phyloP scores from a whole-genome alignment of 768 basidiomycete species.

The Termitomyces sp. region DNA sequence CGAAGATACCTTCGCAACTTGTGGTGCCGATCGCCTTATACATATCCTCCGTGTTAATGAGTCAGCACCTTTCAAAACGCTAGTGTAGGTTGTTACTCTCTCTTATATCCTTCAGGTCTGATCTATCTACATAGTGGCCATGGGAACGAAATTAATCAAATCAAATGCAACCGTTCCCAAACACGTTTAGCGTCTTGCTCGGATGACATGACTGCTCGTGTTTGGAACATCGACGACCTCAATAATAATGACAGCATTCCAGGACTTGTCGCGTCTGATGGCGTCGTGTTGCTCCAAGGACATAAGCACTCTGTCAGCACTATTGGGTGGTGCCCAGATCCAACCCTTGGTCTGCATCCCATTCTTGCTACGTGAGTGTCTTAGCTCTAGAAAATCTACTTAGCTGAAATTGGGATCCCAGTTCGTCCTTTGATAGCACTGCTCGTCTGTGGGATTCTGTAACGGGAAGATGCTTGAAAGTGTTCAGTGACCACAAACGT shows the following conservation, averaged over 20 bases:
- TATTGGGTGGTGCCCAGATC: slow-evolving; percentile 66
- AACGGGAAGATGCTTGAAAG: slow-evolving; percentile 70
- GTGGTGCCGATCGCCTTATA: slow-evolving; percentile 66
- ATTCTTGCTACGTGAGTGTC: slow-evolving; percentile 66
- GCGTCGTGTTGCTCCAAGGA: slow-evolving; percentile 50
- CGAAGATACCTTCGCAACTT: slow-evolving; percentile 67
- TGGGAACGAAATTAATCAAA: slow-evolving; percentile 72
- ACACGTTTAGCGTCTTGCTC: slow-evolving; percentile 78
- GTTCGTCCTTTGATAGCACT: slow-evolving; percentile 79
- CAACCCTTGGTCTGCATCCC: slow-evolving; percentile 47
- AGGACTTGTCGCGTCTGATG: slow-evolving; percentile 34
- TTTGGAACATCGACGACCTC: slow-evolving; percentile 62
- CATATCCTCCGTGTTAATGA: slow-evolving; percentile 57
- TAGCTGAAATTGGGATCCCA: slow-evolving; percentile 24
- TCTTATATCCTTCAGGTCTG: background rate
- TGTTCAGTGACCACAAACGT: slow-evolving; percentile 68
- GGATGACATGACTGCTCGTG: slow-evolving; percentile 73
- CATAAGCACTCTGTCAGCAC: slow-evolving; percentile 65
- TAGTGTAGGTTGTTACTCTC: slow-evolving; percentile 44
- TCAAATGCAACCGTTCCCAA: slow-evolving; percentile 63
- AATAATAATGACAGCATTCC: slow-evolving; percentile 37
- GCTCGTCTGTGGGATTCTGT: slow-evolving; percentile 81
- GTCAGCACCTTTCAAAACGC: slow-evolving; percentile 53
- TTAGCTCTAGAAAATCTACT: background rate
- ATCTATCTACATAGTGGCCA: slow-evolving; percentile 55